Percentiles rank a stretch among this genome's conserved stretches.
These are phyloP conservation scores for Blastocystis sp. DNA, from an alignment of 352 stramenopile genomes.

Conservation along the genomic window DNA sequence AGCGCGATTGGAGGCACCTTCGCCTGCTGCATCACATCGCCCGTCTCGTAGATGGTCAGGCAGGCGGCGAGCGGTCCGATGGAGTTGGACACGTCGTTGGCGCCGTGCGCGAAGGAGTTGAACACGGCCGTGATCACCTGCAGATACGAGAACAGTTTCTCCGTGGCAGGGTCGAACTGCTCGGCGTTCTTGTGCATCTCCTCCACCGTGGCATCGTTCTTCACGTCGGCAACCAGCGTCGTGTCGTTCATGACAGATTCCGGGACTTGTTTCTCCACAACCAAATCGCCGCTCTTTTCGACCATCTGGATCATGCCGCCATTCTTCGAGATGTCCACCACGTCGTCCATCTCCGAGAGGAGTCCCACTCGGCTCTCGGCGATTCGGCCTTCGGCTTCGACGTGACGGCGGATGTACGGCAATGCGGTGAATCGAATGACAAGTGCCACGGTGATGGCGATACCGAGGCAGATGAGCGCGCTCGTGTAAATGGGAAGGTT, in stretches of 20 bases:
- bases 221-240: slow-evolving; percentile 29
- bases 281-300: slow-evolving; percentile 21
- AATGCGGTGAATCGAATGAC: slow-evolving; percentile 8
- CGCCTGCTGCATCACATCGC: slow-evolving; percentile 64
- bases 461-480: slow-evolving; percentile 17
- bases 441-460: not conserved
- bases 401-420: slow-evolving; percentile 10
- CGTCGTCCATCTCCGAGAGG: not conserved
- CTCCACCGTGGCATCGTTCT: slow-evolving; percentile 44
- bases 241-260: not conserved
- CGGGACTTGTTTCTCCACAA: slow-evolving; percentile 8
- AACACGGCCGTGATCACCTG: slow-evolving; percentile 74
- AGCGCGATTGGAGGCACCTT: slow-evolving; percentile 72
- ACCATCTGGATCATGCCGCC: not conserved
- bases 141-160: slow-evolving; percentile 74
- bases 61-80: slow-evolving; percentile 72
- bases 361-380: not conserved
- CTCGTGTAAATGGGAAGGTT: not conserved
- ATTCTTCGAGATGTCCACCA: not conserved
- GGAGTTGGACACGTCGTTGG: slow-evolving; percentile 75
- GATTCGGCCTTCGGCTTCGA: not conserved
- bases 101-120: slow-evolving; percentile 74
- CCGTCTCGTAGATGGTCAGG: slow-evolving; percentile 67
- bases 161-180: slow-evolving; percentile 73
- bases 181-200: slow-evolving; percentile 72